Conservation (phyloP, 2,329 filamentous ascomycete species). For the Cytospora leucostoma region DNA sequence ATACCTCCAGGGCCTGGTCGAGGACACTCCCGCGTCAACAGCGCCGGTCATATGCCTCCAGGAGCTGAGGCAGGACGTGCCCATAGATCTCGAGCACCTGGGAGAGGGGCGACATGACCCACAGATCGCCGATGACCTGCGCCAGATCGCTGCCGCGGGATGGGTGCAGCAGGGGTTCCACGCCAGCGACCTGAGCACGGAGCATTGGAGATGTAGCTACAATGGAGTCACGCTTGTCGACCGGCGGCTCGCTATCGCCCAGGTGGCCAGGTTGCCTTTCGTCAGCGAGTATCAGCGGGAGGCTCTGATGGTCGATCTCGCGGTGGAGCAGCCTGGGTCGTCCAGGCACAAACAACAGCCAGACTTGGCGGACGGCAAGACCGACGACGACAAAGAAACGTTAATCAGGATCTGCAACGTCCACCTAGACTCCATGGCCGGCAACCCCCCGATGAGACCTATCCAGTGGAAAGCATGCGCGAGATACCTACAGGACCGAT, state of each 20-base stretch:
- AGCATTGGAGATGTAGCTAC: slow-evolving; percentile 43
- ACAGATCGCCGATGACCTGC: slow-evolving; percentile 45
- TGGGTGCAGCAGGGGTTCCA: slow-evolving; percentile 51
- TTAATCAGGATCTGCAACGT: slow-evolving; percentile 23
- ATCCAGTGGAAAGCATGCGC: slow-evolving; percentile 25
- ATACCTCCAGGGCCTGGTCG: slow-evolving; percentile 30
- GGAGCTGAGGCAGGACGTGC: slow-evolving; percentile 39
- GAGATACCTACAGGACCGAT: slow-evolving; percentile 38
- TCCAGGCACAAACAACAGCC: not conserved
- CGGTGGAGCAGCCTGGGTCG: slow-evolving; percentile 26
- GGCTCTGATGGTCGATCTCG: slow-evolving; percentile 53
- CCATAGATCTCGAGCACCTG: slow-evolving; percentile 10
- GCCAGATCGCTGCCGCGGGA: slow-evolving; percentile 40
- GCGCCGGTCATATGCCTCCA: slow-evolving; percentile 51
- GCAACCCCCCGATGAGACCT: slow-evolving; percentile 14
- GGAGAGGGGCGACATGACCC: not conserved
- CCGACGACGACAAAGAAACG: not conserved
- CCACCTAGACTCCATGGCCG: slow-evolving; percentile 23
- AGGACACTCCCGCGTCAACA: slow-evolving; percentile 19
- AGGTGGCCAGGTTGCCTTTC: slow-evolving; percentile 52
- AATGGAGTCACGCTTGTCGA: slow-evolving; percentile 58
- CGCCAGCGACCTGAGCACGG: slow-evolving; percentile 46
- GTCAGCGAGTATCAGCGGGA: slow-evolving; percentile 48
- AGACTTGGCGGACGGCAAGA: not conserved
- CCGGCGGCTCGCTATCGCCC: slow-evolving; percentile 41